A percentile compares a stretch with the other conserved stretches of the same genome.
These are phyloP conservation scores for Diplodia sapinea DNA, from an alignment of 2,329 filamentous ascomycete genomes.

Conservation along the genomic window DNA sequence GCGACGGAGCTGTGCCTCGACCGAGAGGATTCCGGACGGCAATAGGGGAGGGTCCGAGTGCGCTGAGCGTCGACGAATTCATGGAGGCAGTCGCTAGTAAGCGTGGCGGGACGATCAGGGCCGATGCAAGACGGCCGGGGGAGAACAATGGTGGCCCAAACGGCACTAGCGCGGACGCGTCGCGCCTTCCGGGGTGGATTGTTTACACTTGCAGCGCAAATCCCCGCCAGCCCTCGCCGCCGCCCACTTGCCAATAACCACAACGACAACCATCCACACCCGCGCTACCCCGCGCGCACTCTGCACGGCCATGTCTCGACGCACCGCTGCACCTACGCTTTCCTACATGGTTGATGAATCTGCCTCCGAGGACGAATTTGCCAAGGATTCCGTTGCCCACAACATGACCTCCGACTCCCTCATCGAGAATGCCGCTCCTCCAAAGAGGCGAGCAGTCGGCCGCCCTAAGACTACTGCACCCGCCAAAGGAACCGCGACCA, in stretches of 20 bases:
- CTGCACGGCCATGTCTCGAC: constrained; percentile 42
- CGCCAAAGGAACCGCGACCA: constrained; percentile 40
- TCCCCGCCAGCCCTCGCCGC: constrained; percentile 5
- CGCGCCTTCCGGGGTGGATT: constrained; percentile 10
- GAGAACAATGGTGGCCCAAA: not conserved
- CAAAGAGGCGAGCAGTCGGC: constrained; percentile 38
- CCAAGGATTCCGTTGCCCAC: constrained; percentile 43
- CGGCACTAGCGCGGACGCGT: constrained; percentile 2
- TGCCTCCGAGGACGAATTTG: constrained; percentile 51
- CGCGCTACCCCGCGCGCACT: not conserved
- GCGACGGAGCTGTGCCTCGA: constrained; percentile 63
- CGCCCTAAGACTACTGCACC: constrained; percentile 39
- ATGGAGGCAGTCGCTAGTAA: constrained; percentile 55
- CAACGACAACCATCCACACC: not conserved
- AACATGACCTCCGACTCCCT: constrained; percentile 50
- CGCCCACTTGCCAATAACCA: not conserved
- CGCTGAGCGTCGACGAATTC: constrained; percentile 61
- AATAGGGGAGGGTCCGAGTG: constrained; percentile 60
- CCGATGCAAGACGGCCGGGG: constrained; percentile 46
- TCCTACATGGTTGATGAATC: constrained; percentile 49
- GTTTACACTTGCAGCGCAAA: constrained; percentile 12
- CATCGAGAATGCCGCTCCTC: constrained; percentile 45
- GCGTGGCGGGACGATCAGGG: constrained; percentile 56
- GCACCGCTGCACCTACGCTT: constrained; percentile 42
- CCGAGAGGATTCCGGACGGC: constrained; percentile 60